Conservation (phyloP, 1,284 basidiomycete species). For the Serendipita sp. region DNA sequence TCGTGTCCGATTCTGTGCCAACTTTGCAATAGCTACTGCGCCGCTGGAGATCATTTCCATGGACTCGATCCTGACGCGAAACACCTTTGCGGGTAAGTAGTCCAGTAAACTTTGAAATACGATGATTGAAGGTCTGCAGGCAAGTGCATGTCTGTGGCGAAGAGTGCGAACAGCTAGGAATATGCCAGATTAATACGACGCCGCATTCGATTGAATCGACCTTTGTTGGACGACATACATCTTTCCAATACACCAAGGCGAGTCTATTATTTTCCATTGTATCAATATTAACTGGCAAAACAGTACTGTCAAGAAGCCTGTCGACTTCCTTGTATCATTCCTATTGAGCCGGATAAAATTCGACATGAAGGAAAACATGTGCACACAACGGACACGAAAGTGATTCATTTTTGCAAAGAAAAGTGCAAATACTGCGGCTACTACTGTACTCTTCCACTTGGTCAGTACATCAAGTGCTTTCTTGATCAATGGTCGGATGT, state of each 20-base stretch:
- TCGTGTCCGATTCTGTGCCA: constrained; percentile 39
- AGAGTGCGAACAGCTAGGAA: constrained; percentile 30
- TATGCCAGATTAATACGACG: constrained; percentile 41
- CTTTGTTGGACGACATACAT: constrained; percentile 33
- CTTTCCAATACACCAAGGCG: constrained; percentile 28
- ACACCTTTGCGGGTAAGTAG: constrained; percentile 45
- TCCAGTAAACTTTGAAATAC: background rate
- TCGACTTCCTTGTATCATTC: constrained; percentile 33
- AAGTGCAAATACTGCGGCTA: constrained; percentile 40
- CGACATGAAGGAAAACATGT: constrained; percentile 33
- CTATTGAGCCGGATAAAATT: constrained; percentile 29
- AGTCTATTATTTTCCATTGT: background rate
- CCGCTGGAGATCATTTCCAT: constrained; percentile 36
- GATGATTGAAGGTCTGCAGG: constrained; percentile 18
- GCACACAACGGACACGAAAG: constrained; percentile 27
- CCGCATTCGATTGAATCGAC: constrained; percentile 44
- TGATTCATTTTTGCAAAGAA: constrained; percentile 9
- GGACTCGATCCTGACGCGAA: constrained; percentile 25
- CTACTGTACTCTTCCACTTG: constrained; percentile 41
- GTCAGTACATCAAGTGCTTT: constrained; percentile 20
- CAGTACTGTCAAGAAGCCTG: constrained; percentile 23
- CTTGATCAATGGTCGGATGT: background rate
- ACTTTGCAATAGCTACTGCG: constrained; percentile 39
- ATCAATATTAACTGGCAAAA: background rate
- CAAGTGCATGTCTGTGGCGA: constrained; percentile 36